Conservation (phyloP, 2,329 filamentous ascomycete species). For the Iodosphaeria phyllophila region DNA sequence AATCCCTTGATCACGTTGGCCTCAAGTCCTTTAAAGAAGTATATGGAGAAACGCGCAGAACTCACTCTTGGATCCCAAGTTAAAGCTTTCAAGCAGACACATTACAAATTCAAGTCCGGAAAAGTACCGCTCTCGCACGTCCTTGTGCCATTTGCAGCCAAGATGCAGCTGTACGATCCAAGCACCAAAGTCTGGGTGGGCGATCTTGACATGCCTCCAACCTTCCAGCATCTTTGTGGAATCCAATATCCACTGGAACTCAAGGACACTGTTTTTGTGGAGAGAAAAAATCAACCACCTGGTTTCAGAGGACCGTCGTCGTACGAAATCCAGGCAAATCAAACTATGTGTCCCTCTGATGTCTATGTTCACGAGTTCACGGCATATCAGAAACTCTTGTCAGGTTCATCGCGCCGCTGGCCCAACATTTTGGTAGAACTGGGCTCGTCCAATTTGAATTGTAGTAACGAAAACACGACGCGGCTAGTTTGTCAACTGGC, state of each 20-base stretch:
- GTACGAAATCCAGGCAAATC: conserved; percentile 31
- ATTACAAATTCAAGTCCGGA: not conserved
- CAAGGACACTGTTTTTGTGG: conserved; percentile 4
- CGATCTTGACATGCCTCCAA: conserved; percentile 6
- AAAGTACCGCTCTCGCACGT: no score
- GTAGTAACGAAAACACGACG: conserved; percentile 32
- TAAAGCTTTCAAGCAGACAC: not conserved
- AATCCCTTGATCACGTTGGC: conserved; percentile 6
- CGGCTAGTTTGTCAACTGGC: conserved; percentile 30
- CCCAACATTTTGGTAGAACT: conserved; percentile 28
- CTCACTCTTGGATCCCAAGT: not conserved
- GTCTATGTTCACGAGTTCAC: conserved; percentile 32
- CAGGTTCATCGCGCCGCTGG: conserved; percentile 29
- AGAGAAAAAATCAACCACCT: conserved; percentile 9
- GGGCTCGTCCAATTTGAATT: conserved; percentile 35
- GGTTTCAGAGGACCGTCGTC: conserved; percentile 26
- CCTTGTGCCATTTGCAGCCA: no score
- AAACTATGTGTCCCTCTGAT: conserved; percentile 24
- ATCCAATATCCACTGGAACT: conserved; percentile 6
- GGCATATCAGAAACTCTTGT: conserved; percentile 27
- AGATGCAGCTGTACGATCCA: no score
- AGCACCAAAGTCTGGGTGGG: conserved; percentile 11
- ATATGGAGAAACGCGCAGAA: not conserved
- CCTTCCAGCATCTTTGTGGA: conserved; percentile 12
- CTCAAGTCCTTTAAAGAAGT: conserved; percentile 7